These are phyloP conservation scores for Plasmopara viticola DNA, from an alignment of 352 stramenopile species.

Conservation along the genomic window DNA sequence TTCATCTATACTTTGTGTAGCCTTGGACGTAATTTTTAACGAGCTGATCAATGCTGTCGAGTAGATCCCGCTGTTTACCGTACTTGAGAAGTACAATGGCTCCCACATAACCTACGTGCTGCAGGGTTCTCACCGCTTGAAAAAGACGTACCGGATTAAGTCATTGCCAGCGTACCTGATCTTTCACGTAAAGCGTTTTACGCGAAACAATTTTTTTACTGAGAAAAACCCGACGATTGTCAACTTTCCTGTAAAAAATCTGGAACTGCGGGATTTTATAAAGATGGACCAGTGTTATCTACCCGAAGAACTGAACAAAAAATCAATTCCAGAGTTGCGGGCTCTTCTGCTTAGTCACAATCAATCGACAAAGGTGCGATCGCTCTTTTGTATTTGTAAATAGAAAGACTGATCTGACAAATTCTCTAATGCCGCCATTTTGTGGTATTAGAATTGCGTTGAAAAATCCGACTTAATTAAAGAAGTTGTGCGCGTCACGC, in stretches of 20 bases:
- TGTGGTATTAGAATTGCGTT: slow-evolving; percentile 41
- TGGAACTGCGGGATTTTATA: slow-evolving; percentile 93
- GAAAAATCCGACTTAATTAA: slow-evolving; percentile 76
- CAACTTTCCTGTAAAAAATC: slow-evolving; percentile 98
- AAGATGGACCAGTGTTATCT: slow-evolving; percentile 42
- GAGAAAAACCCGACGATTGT: slow-evolving; percentile 99
- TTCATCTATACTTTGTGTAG: neutral
- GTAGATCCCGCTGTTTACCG: slow-evolving; percentile 93
- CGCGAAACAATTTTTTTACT: slow-evolving; percentile 95
- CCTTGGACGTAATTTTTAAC: neutral
- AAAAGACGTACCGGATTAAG: slow-evolving; percentile 91
- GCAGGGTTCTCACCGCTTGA: slow-evolving; percentile 73
- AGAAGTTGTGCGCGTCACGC: slow-evolving; percentile 42
- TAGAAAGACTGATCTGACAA: neutral
- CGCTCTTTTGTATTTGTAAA: neutral
- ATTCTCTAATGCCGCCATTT: neutral
- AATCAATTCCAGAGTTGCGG: slow-evolving; percentile 61
- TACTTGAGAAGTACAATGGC: slow-evolving; percentile 98
- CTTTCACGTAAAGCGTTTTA: slow-evolving; percentile 97
- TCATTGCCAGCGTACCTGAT: slow-evolving; percentile 94
- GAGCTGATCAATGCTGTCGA: neutral
- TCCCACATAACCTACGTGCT: slow-evolving; percentile 70
- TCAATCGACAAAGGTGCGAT: slow-evolving; percentile 26
- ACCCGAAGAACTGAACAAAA: slow-evolving; percentile 44
- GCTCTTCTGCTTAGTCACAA: slow-evolving; percentile 47